Evolutionary conservation across 495 filamentous ascomycete species (phyloP).

Genomic region (Aspergillus bertholletiae): DNA sequence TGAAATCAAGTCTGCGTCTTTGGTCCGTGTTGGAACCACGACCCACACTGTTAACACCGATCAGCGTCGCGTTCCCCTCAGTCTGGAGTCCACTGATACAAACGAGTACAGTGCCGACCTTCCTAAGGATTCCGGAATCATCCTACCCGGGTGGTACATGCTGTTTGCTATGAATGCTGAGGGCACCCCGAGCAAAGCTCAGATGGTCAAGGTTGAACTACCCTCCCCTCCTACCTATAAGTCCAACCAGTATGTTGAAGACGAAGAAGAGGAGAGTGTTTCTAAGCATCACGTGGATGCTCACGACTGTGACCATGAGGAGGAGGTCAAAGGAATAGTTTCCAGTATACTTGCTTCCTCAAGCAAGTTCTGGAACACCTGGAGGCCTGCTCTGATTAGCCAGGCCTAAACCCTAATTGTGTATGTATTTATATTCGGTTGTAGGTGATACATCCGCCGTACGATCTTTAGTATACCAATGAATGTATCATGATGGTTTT

Average conservation of each 20-base stretch:
- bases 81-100: not conserved
- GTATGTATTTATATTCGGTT: not conserved
- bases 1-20: conserved; percentile 13
- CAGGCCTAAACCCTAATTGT: conserved; percentile 3
- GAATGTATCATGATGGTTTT: conserved; percentile 1
- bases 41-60: conserved; percentile 61
- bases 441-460: not conserved
- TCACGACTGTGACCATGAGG: not conserved
- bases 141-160: conserved; percentile 8
- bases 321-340: not conserved
- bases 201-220: not conserved
- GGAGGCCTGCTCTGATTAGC: not conserved
- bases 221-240: not conserved
- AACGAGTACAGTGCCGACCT: conserved; percentile 27
- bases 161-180: conserved; percentile 3
- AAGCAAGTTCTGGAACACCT: conserved; percentile 3
- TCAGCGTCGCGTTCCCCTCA: conserved; percentile 44
- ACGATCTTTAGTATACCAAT: not conserved
- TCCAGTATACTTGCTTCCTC: not conserved
- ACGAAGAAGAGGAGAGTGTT: not conserved
- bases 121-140: conserved; percentile 53
- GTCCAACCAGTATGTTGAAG: not conserved
- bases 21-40: conserved; percentile 44
- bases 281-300: not conserved
- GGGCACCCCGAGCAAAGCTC: conserved; percentile 2